Conservation (phyloP, 768 basidiomycete species). For the Sporobolomyces phaffii region DNA sequence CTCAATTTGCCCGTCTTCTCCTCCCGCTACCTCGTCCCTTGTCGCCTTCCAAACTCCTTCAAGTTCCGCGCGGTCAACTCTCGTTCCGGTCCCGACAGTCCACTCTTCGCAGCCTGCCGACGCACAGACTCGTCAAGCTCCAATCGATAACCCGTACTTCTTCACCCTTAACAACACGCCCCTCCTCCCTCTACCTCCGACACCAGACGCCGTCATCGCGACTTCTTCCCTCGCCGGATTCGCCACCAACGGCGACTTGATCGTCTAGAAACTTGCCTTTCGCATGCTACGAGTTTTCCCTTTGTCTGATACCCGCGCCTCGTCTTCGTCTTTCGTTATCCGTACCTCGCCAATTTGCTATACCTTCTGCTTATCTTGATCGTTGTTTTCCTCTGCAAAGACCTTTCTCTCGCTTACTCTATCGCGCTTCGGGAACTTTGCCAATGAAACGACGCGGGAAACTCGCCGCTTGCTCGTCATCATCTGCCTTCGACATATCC, state of each 20-base stretch:
- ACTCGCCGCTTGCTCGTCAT: too few species aligned
- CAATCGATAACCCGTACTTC: slow-evolving; percentile 13
- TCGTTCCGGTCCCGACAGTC: not conserved
- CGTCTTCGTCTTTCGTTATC: not conserved
- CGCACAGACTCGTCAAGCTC: too few species aligned
- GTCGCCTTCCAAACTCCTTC: not conserved
- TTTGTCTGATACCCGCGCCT: not conserved
- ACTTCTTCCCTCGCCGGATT: slow-evolving; percentile 5
- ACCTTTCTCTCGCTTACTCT: too few species aligned
- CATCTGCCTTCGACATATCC: too few species aligned
- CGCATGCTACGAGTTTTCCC: not conserved
- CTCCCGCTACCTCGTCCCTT: not conserved
- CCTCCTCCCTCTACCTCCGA: not conserved
- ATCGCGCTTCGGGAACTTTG: not conserved
- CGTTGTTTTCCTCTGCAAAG: not conserved
- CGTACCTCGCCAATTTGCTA: not conserved
- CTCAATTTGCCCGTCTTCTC: not conserved
- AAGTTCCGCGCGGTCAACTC: too few species aligned
- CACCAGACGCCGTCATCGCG: not conserved
- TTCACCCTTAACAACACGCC: slow-evolving; percentile 13
- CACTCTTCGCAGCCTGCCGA: not conserved
- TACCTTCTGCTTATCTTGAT: not conserved
- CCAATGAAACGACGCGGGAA: not conserved
- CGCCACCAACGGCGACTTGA: not conserved
- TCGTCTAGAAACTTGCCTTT: not conserved